Evolutionary conservation across 345 rosid species (phyloP).

Genomic region (Brassica napus): DNA sequence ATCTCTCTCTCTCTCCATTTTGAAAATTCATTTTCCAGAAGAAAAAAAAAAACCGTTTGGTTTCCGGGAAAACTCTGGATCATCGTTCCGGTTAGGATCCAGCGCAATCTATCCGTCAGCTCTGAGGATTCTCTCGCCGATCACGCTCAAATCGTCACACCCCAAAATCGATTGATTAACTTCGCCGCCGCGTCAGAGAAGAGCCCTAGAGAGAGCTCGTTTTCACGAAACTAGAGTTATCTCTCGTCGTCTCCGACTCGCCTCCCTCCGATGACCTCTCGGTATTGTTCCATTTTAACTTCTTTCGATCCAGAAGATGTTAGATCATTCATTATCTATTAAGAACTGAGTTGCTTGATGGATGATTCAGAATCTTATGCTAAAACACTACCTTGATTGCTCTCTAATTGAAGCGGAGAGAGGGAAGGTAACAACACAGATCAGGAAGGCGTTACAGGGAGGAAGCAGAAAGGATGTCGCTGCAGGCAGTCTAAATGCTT

Average conservation of each 20-base stretch:
- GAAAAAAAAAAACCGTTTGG: not conserved
- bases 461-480: constrained; percentile 47
- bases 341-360: not conserved
- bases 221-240: constrained; percentile 47
- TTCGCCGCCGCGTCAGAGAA: constrained; percentile 30
- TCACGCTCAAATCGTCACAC: not conserved
- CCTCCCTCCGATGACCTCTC: constrained; percentile 8
- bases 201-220: constrained; percentile 43
- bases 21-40: not conserved
- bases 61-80: not conserved
- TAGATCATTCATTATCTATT: not conserved
- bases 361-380: not conserved
- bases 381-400: not conserved
- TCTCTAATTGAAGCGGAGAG: constrained; percentile 36
- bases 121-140: too few relatives aligned
- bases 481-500: constrained; percentile 59
- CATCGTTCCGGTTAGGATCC: not conserved
- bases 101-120: too few relatives aligned
- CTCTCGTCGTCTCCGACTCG: constrained; percentile 26
- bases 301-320: not conserved
- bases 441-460: constrained; percentile 27
- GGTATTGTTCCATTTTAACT: constrained; percentile 22
- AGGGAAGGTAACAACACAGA: constrained; percentile 9
- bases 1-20: not conserved
- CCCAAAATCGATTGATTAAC: not conserved